Conservation (phyloP, 306 rosid genomes). For the Begonia fuchsioides region DNA sequence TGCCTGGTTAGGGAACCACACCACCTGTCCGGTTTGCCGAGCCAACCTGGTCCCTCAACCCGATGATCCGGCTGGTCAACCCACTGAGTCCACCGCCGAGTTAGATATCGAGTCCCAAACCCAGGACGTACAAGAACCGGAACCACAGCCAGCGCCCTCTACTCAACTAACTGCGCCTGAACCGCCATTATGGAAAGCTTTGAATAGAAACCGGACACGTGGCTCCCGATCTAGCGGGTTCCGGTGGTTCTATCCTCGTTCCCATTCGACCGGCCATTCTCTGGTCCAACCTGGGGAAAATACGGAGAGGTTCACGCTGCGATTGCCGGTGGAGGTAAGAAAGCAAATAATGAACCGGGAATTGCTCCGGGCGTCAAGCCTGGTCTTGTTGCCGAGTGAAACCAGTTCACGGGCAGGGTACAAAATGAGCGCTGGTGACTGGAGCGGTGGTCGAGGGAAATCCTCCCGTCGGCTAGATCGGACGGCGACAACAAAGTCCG, state of each 20-base stretch:
- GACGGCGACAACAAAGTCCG: not conserved
- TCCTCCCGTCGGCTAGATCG: not conserved
- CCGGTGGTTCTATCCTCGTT: conserved; percentile 17
- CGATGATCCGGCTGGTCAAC: not conserved
- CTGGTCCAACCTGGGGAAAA: conserved; percentile 20
- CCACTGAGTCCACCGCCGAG: not conserved
- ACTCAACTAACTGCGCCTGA: not conserved
- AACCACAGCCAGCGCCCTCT: too few relatives aligned
- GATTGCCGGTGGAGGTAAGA: conserved; percentile 43
- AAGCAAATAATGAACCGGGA: conserved; percentile 24
- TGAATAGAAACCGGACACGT: not conserved
- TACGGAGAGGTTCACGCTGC: conserved; percentile 36
- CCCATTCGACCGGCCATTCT: conserved; percentile 70
- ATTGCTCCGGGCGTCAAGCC: conserved; percentile 34
- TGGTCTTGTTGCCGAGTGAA: conserved; percentile 11
- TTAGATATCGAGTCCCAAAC: not conserved
- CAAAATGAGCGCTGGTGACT: not conserved
- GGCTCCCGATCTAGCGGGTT: not conserved
- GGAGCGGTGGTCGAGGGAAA: too few relatives aligned
- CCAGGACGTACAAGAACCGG: not conserved
- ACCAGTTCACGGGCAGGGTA: conserved; percentile 10
- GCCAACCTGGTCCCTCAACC: conserved; percentile 16
- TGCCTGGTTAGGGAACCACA: conserved; percentile 46
- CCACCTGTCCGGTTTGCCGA: conserved; percentile 68
- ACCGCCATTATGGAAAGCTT: not conserved